A percentile compares a stretch with the other conserved stretches of the same genome.
phyloP scores from a whole-genome alignment of 2,329 filamentous ascomycete genomes.

The Talaromyces sp. region DNA sequence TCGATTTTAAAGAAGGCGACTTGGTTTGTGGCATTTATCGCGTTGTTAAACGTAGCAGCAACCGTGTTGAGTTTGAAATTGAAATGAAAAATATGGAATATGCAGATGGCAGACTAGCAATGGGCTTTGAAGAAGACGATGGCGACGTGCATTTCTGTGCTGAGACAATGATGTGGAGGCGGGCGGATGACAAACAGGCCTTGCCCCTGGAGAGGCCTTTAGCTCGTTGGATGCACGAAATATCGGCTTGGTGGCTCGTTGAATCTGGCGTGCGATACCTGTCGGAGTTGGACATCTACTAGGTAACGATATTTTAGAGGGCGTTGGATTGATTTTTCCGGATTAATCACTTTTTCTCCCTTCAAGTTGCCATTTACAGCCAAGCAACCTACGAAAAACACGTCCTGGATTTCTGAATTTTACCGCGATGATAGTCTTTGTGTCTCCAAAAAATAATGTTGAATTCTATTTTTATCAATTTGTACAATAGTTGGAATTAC shows the following conservation, averaged over 20 bases:
- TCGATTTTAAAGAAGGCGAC: conserved; percentile 35
- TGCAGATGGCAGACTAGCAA: conserved; percentile 27
- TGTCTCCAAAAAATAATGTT: no score
- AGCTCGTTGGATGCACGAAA: conserved; percentile 36
- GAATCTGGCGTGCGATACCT: conserved; percentile 38
- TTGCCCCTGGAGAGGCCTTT: conserved; percentile 36
- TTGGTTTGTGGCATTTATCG: conserved; percentile 37
- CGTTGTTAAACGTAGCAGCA: conserved; percentile 25
- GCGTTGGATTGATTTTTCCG: no score
- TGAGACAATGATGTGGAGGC: conserved; percentile 38
- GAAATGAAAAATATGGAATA: conserved; percentile 16
- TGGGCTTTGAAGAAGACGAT: conserved; percentile 24
- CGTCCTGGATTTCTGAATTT: no score
- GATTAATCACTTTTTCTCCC: no score
- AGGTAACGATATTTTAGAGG: no score
- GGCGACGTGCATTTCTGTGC: conserved; percentile 27
- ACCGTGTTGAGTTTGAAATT: conserved; percentile 38
- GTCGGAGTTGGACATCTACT: conserved; percentile 11
- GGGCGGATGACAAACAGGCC: conserved; percentile 12
- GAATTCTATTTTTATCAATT: background rate
- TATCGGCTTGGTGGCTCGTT: conserved; percentile 40
- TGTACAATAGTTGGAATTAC: no score
- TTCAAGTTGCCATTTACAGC: no score
- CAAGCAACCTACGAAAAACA: no score
- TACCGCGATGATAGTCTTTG: no score